These are phyloP conservation scores for Volvox africanus DNA, from an alignment of 139 green algal species.

Conservation along the genomic window DNA sequence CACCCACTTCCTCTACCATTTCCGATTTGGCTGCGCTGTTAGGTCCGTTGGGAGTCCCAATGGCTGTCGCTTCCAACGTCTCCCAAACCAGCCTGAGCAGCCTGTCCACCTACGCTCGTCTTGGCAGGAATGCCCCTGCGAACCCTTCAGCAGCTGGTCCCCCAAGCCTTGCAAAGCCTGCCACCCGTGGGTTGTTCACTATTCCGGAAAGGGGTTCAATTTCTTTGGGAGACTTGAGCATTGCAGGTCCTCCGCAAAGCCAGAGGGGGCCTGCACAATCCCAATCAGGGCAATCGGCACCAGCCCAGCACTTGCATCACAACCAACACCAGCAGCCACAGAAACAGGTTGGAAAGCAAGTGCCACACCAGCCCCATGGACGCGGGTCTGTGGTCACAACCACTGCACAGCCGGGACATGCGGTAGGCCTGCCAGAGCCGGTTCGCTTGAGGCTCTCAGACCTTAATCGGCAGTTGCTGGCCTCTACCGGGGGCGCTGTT, in stretches of 20 bases:
- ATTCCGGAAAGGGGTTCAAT: slow-evolving; percentile 4
- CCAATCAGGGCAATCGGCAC: no score
- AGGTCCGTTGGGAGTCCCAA: neutral
- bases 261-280: no score
- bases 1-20: neutral
- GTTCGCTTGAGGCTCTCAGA: slow-evolving; percentile 25
- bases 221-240: no score
- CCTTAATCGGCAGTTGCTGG: slow-evolving; percentile 27
- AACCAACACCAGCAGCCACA: no score
- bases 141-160: no score
- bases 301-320: no score
- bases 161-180: neutral
- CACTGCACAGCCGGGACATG: neutral
- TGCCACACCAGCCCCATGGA: no score
- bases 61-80: neutral
- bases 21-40: slow-evolving; percentile 2
- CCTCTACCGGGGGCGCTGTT: neutral
- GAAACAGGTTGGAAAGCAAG: no score
- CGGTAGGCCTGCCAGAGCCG: neutral
- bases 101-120: neutral
- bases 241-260: no score
- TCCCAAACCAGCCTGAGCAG: slow-evolving; percentile 2
- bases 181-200: neutral
- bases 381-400: neutral
- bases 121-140: neutral